Conservation (phyloP, 495 filamentous ascomycete species). For the Durotheca rogersii region DNA sequence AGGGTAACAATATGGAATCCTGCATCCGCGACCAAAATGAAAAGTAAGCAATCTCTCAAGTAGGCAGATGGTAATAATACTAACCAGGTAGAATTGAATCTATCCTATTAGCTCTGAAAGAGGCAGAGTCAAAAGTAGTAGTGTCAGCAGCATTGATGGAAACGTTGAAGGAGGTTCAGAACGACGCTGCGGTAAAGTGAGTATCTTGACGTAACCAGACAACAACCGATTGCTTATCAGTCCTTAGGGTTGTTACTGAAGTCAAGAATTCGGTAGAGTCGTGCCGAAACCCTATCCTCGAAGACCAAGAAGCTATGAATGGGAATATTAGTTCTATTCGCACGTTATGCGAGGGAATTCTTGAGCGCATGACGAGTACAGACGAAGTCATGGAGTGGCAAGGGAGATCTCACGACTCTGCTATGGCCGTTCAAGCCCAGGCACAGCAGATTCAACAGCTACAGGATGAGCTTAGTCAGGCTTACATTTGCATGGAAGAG, state of each 20-base stretch:
- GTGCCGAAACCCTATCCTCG: background rate
- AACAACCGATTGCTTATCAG: background rate
- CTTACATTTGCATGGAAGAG: slow-evolving; percentile 9
- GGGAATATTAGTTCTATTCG: slow-evolving; percentile 12
- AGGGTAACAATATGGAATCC: slow-evolving; percentile 6
- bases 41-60: slow-evolving; percentile 14
- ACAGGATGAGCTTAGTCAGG: slow-evolving; percentile 28
- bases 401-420: slow-evolving; percentile 7
- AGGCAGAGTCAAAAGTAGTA: slow-evolving; percentile 3
- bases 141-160: slow-evolving; percentile 10
- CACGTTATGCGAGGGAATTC: slow-evolving; percentile 11
- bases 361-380: background rate
- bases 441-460: slow-evolving; percentile 21
- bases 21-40: slow-evolving; percentile 23
- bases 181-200: slow-evolving; percentile 16
- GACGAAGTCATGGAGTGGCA: slow-evolving; percentile 21
- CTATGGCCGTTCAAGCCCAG: slow-evolving; percentile 17
- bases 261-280: slow-evolving; percentile 4
- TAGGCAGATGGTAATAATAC: background rate
- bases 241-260: slow-evolving; percentile 8
- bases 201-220: background rate
- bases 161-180: slow-evolving; percentile 17
- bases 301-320: slow-evolving; percentile 1
- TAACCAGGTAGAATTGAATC: slow-evolving; percentile 26
- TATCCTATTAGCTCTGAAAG: slow-evolving; percentile 15